Conservation (phyloP, 805 yeast genomes). For the Wickerhamiella allomyrinae region DNA sequence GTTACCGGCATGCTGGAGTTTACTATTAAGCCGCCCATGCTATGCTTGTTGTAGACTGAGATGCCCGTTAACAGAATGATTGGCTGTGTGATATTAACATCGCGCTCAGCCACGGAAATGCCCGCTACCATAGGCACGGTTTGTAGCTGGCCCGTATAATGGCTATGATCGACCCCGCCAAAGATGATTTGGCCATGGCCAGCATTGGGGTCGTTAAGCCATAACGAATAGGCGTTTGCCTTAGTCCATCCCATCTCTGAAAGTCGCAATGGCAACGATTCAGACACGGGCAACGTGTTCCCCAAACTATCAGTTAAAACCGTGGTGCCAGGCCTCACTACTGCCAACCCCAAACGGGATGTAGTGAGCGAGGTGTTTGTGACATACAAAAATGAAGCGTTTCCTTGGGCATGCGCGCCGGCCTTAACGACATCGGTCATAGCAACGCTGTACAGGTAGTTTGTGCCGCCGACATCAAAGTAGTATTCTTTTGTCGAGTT, state of each 20-base stretch:
- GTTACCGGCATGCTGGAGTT: slow-evolving; percentile 22
- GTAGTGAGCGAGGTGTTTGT: slow-evolving; percentile 44
- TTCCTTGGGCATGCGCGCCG: slow-evolving; percentile 29
- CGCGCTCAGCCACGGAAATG: slow-evolving; percentile 9
- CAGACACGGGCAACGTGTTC: slow-evolving; percentile 27
- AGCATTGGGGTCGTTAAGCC: slow-evolving; percentile 26
- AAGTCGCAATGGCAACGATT: slow-evolving; percentile 49
- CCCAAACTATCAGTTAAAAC: slow-evolving; percentile 25
- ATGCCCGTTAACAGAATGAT: slow-evolving; percentile 10
- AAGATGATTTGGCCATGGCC: slow-evolving; percentile 28
- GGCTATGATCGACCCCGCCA: slow-evolving; percentile 33
- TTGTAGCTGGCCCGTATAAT: slow-evolving; percentile 28
- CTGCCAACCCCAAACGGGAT: slow-evolving; percentile 35
- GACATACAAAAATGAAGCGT: slow-evolving; percentile 62
- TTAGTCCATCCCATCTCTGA: slow-evolving; percentile 32
- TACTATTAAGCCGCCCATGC: slow-evolving; percentile 2
- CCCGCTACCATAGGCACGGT: slow-evolving; percentile 25
- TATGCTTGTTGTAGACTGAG: neutral
- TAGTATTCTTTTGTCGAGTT: slow-evolving; percentile 15
- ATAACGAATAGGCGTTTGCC: slow-evolving; percentile 34
- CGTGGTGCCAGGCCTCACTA: slow-evolving; percentile 1
- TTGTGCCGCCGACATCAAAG: slow-evolving; percentile 31
- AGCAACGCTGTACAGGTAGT: slow-evolving; percentile 32
- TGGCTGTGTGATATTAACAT: neutral
- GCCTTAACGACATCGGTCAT: slow-evolving; percentile 33